phyloP scores from a whole-genome alignment of 73 alveolate species.

The Symbiodinium pilosum region DNA sequence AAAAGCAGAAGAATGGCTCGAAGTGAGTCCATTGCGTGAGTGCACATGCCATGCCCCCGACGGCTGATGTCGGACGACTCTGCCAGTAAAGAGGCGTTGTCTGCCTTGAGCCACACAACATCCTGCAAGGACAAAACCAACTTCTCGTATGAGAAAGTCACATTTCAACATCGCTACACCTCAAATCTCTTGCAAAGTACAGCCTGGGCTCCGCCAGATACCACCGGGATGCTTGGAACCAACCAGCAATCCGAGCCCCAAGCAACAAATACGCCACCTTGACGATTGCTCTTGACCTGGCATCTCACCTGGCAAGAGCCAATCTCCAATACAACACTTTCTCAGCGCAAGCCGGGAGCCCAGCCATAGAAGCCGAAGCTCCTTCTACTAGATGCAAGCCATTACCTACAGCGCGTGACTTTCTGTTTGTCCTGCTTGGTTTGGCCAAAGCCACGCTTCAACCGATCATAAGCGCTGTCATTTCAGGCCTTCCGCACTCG shows the following conservation, averaged over 20 bases:
- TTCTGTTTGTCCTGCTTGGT: too few species aligned
- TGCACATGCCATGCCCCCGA: background rate
- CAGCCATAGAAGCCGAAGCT: background rate
- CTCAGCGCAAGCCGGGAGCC: background rate
- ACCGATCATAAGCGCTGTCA: too few species aligned
- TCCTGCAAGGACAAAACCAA: too few species aligned
- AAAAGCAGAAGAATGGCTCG: too few species aligned
- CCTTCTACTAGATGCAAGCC: background rate
- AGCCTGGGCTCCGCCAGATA: too few species aligned
- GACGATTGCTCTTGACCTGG: constrained; percentile 53
- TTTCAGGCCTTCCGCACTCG: background rate
- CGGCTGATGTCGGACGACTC: constrained; percentile 79
- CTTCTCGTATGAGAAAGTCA: too few species aligned
- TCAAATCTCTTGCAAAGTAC: too few species aligned
- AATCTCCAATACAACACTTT: too few species aligned
- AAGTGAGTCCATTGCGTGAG: background rate
- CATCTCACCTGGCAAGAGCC: constrained; percentile 44
- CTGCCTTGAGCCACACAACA: too few species aligned
- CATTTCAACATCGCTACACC: too few species aligned
- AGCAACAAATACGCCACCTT: constrained; percentile 51
- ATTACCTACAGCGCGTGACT: background rate
- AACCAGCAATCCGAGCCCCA: background rate
- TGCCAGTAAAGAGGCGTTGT: constrained; percentile 28
- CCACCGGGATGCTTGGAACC: too few species aligned
- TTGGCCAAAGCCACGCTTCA: too few species aligned